phyloP scores from a whole-genome alignment of 257 asterid genomes.

The Primulina huaijiensis region DNA sequence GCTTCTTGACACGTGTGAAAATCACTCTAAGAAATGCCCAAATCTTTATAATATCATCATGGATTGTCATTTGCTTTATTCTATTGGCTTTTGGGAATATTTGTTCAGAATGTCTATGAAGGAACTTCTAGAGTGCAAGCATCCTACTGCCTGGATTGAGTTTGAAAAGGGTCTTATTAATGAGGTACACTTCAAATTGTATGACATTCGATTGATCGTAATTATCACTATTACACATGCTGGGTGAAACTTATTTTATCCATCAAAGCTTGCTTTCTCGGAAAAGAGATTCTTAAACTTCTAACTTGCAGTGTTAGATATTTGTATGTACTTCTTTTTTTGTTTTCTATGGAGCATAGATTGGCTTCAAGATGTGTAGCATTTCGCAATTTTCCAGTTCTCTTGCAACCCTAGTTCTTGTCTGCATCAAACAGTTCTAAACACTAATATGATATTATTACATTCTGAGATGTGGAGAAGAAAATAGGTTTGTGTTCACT shows the following conservation, averaged over 20 bases:
- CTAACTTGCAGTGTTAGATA: constrained; percentile 10
- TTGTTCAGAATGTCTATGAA: constrained; percentile 78
- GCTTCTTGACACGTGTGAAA: constrained; percentile 1
- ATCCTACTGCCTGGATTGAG: constrained; percentile 92
- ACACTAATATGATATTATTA: no score
- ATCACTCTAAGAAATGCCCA: neutral
- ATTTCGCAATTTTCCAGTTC: neutral
- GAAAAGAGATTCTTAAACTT: constrained; percentile 13
- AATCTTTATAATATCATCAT: neutral
- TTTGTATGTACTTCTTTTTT: neutral
- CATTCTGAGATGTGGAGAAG: neutral
- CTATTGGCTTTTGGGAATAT: constrained; percentile 30
- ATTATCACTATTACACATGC: neutral
- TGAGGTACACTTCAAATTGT: constrained; percentile 54
- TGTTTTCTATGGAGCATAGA: neutral
- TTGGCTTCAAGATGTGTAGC: neutral
- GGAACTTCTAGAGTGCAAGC: constrained; percentile 86
- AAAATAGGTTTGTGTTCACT: neutral
- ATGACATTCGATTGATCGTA: constrained; percentile 9
- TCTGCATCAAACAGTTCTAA: no score
- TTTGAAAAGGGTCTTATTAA: constrained; percentile 79
- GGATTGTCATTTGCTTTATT: neutral
- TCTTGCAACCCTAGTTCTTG: neutral
- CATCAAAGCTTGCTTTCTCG: constrained; percentile 5
- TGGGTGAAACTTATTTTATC: constrained; percentile 15